These are phyloP conservation scores for Breviolum minutum DNA, from an alignment of 73 alveolate species.

Conservation along the genomic window DNA sequence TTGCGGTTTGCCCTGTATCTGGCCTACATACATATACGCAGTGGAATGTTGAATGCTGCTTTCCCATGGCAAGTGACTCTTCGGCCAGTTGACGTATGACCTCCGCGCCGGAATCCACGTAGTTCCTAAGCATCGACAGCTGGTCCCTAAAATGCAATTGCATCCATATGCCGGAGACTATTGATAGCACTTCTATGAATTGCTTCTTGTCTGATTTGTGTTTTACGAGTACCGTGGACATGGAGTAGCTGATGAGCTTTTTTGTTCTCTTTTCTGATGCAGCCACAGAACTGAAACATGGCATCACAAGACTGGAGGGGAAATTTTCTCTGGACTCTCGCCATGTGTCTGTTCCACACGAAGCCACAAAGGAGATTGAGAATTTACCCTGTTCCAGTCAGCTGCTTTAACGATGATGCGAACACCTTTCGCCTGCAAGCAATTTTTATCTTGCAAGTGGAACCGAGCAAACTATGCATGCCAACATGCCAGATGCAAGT, in stretches of 20 bases:
- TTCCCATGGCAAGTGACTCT: constrained; percentile 2
- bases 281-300: neutral
- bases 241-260: neutral
- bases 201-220: too few relatives aligned
- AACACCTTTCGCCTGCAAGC: constrained; percentile 57
- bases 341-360: constrained; percentile 68
- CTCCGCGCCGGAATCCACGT: constrained; percentile 16
- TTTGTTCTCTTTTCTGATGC: neutral
- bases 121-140: constrained; percentile 9
- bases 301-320: neutral
- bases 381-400: neutral
- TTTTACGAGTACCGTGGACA: too few relatives aligned
- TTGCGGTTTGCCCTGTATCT: too few relatives aligned
- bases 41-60: too few relatives aligned
- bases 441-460: neutral
- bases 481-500: neutral
- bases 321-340: neutral
- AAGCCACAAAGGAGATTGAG: constrained; percentile 52
- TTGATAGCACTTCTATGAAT: too few relatives aligned
- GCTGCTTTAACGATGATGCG: constrained; percentile 39
- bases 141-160: too few relatives aligned
- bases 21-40: too few relatives aligned
- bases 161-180: too few relatives aligned
- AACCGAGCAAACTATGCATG: neutral
- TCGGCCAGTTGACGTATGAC: neutral